Base-by-base conservation (phyloP, 176 grass and related monocot genomes). In the Hordeum marinum region DNA sequence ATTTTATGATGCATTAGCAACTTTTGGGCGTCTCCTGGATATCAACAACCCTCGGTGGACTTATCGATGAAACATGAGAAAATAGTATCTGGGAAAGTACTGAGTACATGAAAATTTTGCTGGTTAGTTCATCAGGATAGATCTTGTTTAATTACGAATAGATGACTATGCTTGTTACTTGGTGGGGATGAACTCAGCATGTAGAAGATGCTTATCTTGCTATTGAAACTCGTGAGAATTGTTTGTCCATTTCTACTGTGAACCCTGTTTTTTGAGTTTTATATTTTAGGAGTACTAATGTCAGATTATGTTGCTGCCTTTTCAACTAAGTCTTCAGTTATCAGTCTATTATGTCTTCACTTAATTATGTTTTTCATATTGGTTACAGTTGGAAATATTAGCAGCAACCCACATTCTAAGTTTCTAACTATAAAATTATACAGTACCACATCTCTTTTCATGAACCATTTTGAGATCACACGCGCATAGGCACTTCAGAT, bases 1-100 rank as follows among this genome's bases (percentile, higher is more conserved):
- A 68, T 98, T 90, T 85, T 87, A 95, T 87, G 93, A 98, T 86
- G 93, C 89, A 71, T 34, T 98, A n/a, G 66, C 54, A 79, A 94
- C 91, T 36, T 95, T 95, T 85, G 89, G 83, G 48, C 82, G 83
- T 69, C 63, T 92, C 7, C 79, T 98, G 61, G 82, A 88, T 42
- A 86, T 62, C 20, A 83, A 79, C 35, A 90, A 81, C 31, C 80
- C 79, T 83, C 69, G 80, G 15, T 95, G 68, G 79, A 67, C 43
- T 54, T 92, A 90, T 17, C 77, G 42, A 37, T 87, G 84, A 89
- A 21, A 75, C 27, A 52, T 11, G 72, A 55, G 45, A 52, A 21
- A 20, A 18, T 76, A 25, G 59, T 80, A 70, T 25, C 75, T 67
- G 26, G 88, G 21, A 66, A 48, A 46, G 63, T 55, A 29, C 8